phyloP scores from a whole-genome alignment of 495 filamentous ascomycete genomes.

The Neurospora sp. region DNA sequence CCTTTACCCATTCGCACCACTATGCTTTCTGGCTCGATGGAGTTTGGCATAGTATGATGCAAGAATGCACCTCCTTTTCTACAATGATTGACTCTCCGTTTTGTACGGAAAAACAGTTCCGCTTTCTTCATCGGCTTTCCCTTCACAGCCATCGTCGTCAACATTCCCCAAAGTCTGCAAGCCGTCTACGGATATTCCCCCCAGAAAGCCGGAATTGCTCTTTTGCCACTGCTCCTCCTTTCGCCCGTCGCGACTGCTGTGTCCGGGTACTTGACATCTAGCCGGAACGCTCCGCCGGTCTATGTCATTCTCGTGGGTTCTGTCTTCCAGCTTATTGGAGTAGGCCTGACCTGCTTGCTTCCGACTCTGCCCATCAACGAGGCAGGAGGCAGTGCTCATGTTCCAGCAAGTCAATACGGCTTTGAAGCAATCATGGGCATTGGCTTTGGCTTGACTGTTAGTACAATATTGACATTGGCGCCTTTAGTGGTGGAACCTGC shows the following conservation, averaged over 20 bases:
- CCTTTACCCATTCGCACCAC: neutral
- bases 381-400: slow-evolving; percentile 15
- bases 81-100: neutral
- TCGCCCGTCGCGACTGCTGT: slow-evolving; percentile 29
- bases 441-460: slow-evolving; percentile 32
- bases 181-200: slow-evolving; percentile 15
- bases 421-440: slow-evolving; percentile 38
- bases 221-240: slow-evolving; percentile 34
- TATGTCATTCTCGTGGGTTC: slow-evolving; percentile 35
- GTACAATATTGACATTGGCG: slow-evolving; percentile 28
- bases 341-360: slow-evolving; percentile 35
- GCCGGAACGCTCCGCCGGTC: slow-evolving; percentile 30
- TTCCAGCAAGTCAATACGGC: slow-evolving; percentile 25
- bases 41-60: too few species aligned
- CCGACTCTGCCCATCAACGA: neutral
- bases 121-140: slow-evolving; percentile 20
- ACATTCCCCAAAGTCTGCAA: slow-evolving; percentile 21
- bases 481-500: slow-evolving; percentile 30
- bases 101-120: neutral
- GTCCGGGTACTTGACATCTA: slow-evolving; percentile 21
- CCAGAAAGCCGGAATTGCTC: slow-evolving; percentile 13
- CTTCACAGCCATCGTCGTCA: slow-evolving; percentile 19
- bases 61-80: neutral
- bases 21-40: too few species aligned
- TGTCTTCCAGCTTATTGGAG: slow-evolving; percentile 33